These are phyloP conservation scores for Aurinia saxatilis DNA, from an alignment of 345 rosid species.

Conservation along the genomic window DNA sequence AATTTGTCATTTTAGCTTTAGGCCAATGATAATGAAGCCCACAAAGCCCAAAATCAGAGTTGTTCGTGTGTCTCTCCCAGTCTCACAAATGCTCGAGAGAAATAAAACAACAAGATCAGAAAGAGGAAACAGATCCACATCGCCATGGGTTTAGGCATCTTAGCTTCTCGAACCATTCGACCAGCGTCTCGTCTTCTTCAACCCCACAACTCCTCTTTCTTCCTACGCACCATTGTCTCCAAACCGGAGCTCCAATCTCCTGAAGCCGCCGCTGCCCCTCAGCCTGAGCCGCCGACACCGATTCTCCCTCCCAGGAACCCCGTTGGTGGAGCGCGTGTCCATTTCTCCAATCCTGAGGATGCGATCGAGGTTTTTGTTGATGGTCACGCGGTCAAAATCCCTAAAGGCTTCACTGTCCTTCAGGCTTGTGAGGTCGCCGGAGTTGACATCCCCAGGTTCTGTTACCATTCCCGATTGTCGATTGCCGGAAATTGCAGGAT, in stretches of 20 bases:
- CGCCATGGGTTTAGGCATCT: slow-evolving; percentile 66
- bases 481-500: slow-evolving; percentile 98
- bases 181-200: slow-evolving; percentile 36
- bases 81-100: background rate
- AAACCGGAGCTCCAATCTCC: slow-evolving; percentile 78
- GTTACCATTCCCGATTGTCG: slow-evolving; percentile 87
- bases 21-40: too few species aligned
- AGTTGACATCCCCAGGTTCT: slow-evolving; percentile 95
- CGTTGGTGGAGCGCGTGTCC: slow-evolving; percentile 76
- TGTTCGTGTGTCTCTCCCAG: background rate
- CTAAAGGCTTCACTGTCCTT: slow-evolving; percentile 92
- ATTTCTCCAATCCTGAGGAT: slow-evolving; percentile 78
- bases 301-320: slow-evolving; percentile 56
- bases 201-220: slow-evolving; percentile 25
- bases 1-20: too few species aligned
- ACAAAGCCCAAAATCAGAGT: background rate
- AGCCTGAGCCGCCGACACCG: slow-evolving; percentile 49
- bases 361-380: slow-evolving; percentile 98
- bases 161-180: slow-evolving; percentile 64
- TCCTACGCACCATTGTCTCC: slow-evolving; percentile 58
- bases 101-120: slow-evolving; percentile 9
- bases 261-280: slow-evolving; percentile 41
- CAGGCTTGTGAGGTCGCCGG: slow-evolving; percentile 99
- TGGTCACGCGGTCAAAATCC: slow-evolving; percentile 86
- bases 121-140: slow-evolving; percentile 22